Percentiles rank a stretch among this genome's conserved stretches.
These are phyloP conservation scores for Gymnopilus junonius DNA, from an alignment of 768 basidiomycete genomes.

Conservation along the genomic window DNA sequence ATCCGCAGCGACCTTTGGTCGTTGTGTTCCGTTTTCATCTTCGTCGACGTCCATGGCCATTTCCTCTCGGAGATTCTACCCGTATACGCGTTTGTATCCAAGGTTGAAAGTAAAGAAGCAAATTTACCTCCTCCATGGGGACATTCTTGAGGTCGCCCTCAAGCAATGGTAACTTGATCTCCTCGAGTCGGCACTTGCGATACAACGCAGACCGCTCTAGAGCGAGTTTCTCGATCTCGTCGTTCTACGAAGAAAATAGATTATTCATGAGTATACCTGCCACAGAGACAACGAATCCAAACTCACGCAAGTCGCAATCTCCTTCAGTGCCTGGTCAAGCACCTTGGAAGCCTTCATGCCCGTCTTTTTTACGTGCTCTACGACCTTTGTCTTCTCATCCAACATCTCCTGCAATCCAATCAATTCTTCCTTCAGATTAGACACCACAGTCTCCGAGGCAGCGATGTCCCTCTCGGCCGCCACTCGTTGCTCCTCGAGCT, in stretches of 20 bases:
- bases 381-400: conserved; percentile 72
- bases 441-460: conserved; percentile 57
- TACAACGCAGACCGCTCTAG: conserved; percentile 88
- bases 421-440: conserved; percentile 63
- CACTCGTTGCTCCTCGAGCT: conserved; percentile 57
- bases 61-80: conserved; percentile 79
- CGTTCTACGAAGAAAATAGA: conserved; percentile 38
- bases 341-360: conserved; percentile 72
- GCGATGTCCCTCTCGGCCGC: conserved; percentile 63
- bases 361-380: conserved; percentile 78
- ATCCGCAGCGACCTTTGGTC: conserved; percentile 70
- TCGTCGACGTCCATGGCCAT: conserved; percentile 93
- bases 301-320: conserved; percentile 79
- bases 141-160: conserved; percentile 83
- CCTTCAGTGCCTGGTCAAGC: conserved; percentile 88
- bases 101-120: background rate
- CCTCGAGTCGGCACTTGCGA: conserved; percentile 92
- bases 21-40: conserved; percentile 81
- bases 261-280: background rate
- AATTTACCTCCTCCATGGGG: conserved; percentile 91
- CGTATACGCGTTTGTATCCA: background rate
- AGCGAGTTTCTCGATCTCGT: conserved; percentile 88
- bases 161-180: conserved; percentile 80
- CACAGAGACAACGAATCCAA: background rate
- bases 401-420: conserved; percentile 61